Evolutionary conservation across 495 filamentous ascomycete genomes (phyloP), one percentile per base, ranked within the genome.

Genomic region (Penicillium flavigenum): DNA sequence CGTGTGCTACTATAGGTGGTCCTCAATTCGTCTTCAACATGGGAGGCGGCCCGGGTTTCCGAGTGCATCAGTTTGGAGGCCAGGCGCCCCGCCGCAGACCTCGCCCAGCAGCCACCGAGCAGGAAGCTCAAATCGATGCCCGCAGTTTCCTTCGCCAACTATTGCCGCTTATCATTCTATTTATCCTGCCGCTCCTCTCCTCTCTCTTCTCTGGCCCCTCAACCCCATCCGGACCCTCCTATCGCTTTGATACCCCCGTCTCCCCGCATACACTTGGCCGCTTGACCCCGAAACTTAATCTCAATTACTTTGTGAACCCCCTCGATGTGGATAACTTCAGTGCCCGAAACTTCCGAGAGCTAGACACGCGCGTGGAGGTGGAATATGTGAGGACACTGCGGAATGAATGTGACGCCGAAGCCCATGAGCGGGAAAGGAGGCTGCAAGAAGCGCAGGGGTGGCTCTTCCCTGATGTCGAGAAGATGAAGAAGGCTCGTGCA

Each of bases 21-120:
- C 89, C 88, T 12, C 85, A 88, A 65, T 96, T 96, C 70, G 88
- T 93, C 47, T 97, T 97, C 77, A 96, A 96, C 68, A 81, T 96
- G 65, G 88, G 88, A 54, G 89, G 88, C 3, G 90, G 90, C 26
- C 87, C 90, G 4, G 88, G 88, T 10, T 84, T 95, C 64, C 79
- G 91, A 47, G 89, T 96, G 48, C 91, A 94, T 68, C 90, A 93
- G 63, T 94, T 96, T 68, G 91, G 88, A 42, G 89, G 90, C 11
- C 73, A 76, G 11, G 59, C 68, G 45, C 89, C 88, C 39, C 77
- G 89, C 51, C 79, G 85, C 68, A 82, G 90, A 69, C 89, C 90
- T 45, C 79, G 85, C 52, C 79, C 89, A 66, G 77, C 86, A 27
- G 83, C 83, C 46, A 75, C 71, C 10, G 73, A 76, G 22, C 71